phyloP scores from a whole-genome alignment of 1,284 basidiomycete genomes.

The Fomitopsis pinicola region DNA sequence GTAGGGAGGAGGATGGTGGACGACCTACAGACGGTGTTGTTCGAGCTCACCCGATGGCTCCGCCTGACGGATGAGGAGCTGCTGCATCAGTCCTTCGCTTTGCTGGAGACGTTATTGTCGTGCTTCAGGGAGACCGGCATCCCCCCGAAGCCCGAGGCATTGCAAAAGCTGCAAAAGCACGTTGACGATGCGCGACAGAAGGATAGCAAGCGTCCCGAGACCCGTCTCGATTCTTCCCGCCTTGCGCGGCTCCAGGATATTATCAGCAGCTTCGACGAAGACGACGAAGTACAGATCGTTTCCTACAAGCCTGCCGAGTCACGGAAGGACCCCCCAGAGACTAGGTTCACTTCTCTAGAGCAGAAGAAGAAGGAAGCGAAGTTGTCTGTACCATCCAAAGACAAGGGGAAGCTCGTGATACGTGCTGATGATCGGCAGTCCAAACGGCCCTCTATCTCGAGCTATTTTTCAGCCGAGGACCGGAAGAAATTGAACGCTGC shows the following conservation, averaged over 20 bases:
- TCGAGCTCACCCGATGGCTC: constrained; percentile 80
- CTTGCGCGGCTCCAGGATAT: constrained; percentile 54
- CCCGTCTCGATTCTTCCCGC: constrained; percentile 54
- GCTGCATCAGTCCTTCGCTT: constrained; percentile 80
- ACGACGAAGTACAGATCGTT: constrained; percentile 45
- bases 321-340: constrained; percentile 1
- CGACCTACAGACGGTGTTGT: constrained; percentile 73
- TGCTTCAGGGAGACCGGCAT: constrained; percentile 58
- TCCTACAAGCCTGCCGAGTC: constrained; percentile 18
- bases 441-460: constrained; percentile 18
- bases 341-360: constrained; percentile 6
- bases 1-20: constrained; percentile 72
- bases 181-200: constrained; percentile 52
- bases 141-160: constrained; percentile 43
- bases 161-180: constrained; percentile 56
- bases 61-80: constrained; percentile 88
- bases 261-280: constrained; percentile 54
- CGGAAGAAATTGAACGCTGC: constrained; percentile 33
- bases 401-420: not conserved
- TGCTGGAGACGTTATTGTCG: constrained; percentile 74
- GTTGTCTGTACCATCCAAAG: not conserved
- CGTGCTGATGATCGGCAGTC: constrained; percentile 4
- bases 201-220: constrained; percentile 39
- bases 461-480: constrained; percentile 33
- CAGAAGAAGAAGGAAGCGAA: not conserved